phyloP scores from a whole-genome alignment of 306 rosid genomes.

The Pueraria montana region DNA sequence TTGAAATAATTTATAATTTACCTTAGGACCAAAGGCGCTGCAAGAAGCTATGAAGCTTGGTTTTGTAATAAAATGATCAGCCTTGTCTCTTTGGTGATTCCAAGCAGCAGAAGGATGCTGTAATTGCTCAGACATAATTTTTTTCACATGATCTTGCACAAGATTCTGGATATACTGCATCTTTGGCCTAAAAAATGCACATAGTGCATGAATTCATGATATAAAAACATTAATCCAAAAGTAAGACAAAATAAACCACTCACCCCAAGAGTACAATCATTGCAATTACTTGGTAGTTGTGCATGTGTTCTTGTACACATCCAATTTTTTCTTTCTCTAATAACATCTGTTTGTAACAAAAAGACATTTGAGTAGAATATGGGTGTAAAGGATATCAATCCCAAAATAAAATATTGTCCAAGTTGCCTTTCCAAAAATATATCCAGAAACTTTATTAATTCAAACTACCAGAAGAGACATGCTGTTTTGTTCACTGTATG shows the following conservation, averaged over 20 bases:
- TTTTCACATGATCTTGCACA: slow-evolving; percentile 72
- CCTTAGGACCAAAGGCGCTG: slow-evolving; percentile 89
- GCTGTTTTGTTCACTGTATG: neutral
- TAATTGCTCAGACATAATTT: slow-evolving; percentile 75
- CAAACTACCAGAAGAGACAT: slow-evolving; percentile 33
- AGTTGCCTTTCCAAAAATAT: slow-evolving; percentile 10
- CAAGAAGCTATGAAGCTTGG: slow-evolving; percentile 86
- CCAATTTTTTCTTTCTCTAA: slow-evolving; percentile 69
- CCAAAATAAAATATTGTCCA: neutral
- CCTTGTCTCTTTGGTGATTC: slow-evolving; percentile 53
- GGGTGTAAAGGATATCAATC: slow-evolving; percentile 7
- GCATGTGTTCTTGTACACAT: slow-evolving; percentile 72
- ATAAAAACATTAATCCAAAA: slow-evolving; percentile 18
- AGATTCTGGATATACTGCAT: slow-evolving; percentile 69
- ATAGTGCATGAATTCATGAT: slow-evolving; percentile 24
- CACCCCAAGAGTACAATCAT: slow-evolving; percentile 91
- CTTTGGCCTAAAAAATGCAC: slow-evolving; percentile 71
- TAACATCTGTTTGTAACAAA: slow-evolving; percentile 61
- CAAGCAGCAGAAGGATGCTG: slow-evolving; percentile 60
- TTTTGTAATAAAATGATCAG: slow-evolving; percentile 54
- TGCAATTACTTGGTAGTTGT: slow-evolving; percentile 84
- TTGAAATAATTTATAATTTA: slow-evolving; percentile 43
- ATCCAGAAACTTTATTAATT: slow-evolving; percentile 20
- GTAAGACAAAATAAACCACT: slow-evolving; percentile 39
- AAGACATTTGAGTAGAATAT: slow-evolving; percentile 37